A percentile compares a stretch with the other conserved stretches of the same genome.
Conservation (phyloP, 2,329 filamentous ascomycete species). For the Periconia macrospinosa region DNA sequence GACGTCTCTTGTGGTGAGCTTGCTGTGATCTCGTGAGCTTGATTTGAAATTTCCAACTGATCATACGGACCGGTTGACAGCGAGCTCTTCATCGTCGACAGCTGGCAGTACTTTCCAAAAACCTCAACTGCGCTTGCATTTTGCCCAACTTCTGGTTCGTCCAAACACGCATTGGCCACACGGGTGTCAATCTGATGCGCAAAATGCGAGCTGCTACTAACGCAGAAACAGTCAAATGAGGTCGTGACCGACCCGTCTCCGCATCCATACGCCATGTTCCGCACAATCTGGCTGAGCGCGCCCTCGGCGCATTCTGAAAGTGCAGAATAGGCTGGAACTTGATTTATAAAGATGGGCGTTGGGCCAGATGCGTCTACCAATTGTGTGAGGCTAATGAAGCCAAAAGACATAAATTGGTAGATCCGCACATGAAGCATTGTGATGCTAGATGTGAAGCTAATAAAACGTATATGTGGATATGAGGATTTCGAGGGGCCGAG, state of each 20-base stretch:
- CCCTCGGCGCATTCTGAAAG: slow-evolving; percentile 17
- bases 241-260: slow-evolving; percentile 17
- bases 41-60: not conserved
- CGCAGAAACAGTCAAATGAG: slow-evolving; percentile 23
- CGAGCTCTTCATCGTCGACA: not conserved
- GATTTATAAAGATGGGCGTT: slow-evolving; percentile 1
- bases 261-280: slow-evolving; percentile 20
- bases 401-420: not conserved
- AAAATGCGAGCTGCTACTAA: slow-evolving; percentile 12
- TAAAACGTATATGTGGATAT: no score
- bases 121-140: slow-evolving; percentile 10
- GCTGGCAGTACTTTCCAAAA: slow-evolving; percentile 15
- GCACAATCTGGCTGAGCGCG: slow-evolving; percentile 17
- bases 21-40: not conserved
- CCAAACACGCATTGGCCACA: slow-evolving; percentile 12
- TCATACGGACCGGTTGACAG: not conserved
- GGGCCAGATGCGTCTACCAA: not conserved
- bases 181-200: slow-evolving; percentile 12
- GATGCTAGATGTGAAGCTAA: not conserved
- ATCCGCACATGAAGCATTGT: not conserved
- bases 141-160: slow-evolving; percentile 2
- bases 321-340: slow-evolving; percentile 16
- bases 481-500: not conserved
- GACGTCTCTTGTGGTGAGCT: no score
- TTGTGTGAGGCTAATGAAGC: not conserved